Evolutionary conservation across 1,284 basidiomycete species (phyloP), one percentile per base, ranked within the genome.

Genomic region (Porphyrellus sp.): DNA sequence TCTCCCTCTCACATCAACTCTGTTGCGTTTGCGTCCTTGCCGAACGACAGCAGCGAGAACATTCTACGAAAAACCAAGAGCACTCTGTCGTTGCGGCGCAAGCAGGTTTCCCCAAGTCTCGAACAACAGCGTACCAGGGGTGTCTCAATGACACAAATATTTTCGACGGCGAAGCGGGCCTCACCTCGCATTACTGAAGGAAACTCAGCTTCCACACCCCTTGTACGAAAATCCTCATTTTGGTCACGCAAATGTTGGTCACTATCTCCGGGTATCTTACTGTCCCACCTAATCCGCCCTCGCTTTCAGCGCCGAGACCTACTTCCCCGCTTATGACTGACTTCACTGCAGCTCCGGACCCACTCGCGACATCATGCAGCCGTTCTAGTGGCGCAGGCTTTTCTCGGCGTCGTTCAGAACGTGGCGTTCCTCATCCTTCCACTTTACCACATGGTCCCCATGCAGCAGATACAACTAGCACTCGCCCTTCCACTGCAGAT

Each of bases 151-250:
- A 74, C 73, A 9, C 70, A 76, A 35, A 63, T 68, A n/a, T 68
- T 72, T 40, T 59, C 61, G 18, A 74, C 77, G 31, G 39, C 58
- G 25, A 78, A 78, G 59, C 71, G 70, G n/a, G 78, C 78, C 57
- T 74, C 41, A 15, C 49, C 54, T 37, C 53, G 60, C 46, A 37
- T 56, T 20, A 47, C 56, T 11, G 45, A 37, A 44, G 54, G 52
- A 41, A 49, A 59, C 18, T 56, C 63, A 55, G 21, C 61, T 30
- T 57, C 74, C 7, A 77, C 75, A 52, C 61, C 68, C 8, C 61
- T 86, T 39, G 68, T 74, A 30, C 78, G 82, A 45, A 81, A 78
- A 63, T 61, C 81, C 20, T 88, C 78, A 0, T 80, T 81, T 54
- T 80, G 79, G 77, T 72, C 70, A 25, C 70, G 77, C 20, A 78